These are phyloP conservation scores for Fragilariopsis cylindrus DNA, from an alignment of 108 stramenopile species.

Conservation along the genomic window DNA sequence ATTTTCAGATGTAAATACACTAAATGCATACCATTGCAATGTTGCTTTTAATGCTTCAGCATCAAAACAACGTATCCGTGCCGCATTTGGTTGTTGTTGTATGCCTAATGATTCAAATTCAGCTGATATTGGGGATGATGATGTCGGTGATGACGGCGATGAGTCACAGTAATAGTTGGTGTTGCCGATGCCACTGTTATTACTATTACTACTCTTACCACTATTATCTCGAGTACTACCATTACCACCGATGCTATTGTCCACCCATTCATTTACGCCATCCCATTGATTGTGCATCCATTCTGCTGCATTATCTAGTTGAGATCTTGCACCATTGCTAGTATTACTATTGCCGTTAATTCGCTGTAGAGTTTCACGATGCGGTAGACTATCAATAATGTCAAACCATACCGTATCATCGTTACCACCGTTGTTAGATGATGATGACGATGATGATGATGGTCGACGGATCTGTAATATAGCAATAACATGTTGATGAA, in stretches of 20 bases:
- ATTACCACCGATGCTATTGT: constrained; percentile 63
- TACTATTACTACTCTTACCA: background rate
- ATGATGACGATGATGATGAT: too few relatives aligned
- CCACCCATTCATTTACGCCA: constrained; percentile 7
- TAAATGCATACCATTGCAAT: constrained; percentile 74
- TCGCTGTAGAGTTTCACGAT: background rate
- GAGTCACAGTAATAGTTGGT: constrained; percentile 38
- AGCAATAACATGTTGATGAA: constrained; percentile 88
- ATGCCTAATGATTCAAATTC: background rate
- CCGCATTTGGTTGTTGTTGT: constrained; percentile 16
- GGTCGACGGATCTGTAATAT: constrained; percentile 67
- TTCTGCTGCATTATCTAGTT: too few relatives aligned
- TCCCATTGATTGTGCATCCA: too few relatives aligned
- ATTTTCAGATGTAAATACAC: constrained; percentile 67
- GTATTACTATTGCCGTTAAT: background rate
- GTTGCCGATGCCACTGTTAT: background rate
- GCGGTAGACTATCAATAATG: constrained; percentile 78
- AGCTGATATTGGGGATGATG: background rate
- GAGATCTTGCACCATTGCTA: too few relatives aligned
- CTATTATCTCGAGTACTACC: constrained; percentile 12
- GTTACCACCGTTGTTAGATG: background rate
- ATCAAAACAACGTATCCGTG: constrained; percentile 39
- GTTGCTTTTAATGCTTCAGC: constrained; percentile 52
- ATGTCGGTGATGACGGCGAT: constrained; percentile 11
- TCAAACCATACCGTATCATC: constrained; percentile 44